Percentiles rank a stretch among this genome's conserved stretches.
Evolutionary conservation across 768 basidiomycete genomes (phyloP).

Genomic region (Lactarius pseudohatsudake): DNA sequence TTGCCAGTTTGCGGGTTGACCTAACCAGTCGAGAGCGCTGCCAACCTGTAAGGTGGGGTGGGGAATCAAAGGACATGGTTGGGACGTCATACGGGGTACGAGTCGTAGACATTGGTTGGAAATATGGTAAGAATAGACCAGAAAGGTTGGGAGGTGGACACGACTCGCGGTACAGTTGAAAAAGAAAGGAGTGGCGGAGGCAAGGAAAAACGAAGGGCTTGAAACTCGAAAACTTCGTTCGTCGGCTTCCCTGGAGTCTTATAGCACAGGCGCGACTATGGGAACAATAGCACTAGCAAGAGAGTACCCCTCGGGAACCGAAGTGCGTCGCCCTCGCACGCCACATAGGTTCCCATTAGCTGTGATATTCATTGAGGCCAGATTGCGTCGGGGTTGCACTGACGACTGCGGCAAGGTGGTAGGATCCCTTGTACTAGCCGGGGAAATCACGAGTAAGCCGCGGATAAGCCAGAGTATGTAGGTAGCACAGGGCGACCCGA

Average conservation of each 20-base stretch:
- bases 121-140: constrained; percentile 3
- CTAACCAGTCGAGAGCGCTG: constrained; percentile 24
- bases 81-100: not conserved
- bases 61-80: no score
- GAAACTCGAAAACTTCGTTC: not conserved
- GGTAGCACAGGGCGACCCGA: not conserved
- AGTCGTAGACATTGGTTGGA: constrained; percentile 2
- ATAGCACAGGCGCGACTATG: constrained; percentile 7
- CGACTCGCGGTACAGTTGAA: constrained; percentile 14
- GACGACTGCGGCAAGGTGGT: not conserved
- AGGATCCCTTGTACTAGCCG: not conserved
- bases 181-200: not conserved
- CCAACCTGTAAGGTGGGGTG: constrained; percentile 6
- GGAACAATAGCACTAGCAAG: not conserved
- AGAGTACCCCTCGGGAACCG: not conserved
- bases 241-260: constrained; percentile 1
- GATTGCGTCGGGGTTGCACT: not conserved
- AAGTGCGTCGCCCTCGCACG: constrained; percentile 5
- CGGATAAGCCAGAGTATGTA: not conserved
- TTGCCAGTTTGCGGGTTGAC: constrained; percentile 27
- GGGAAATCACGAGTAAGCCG: not conserved
- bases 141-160: not conserved
- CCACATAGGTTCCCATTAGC: constrained; percentile 2
- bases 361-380: not conserved
- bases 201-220: not conserved